Evolutionary conservation across 2,329 filamentous ascomycete genomes (phyloP).

Genomic region (Plectosphaerella cucumerina): DNA sequence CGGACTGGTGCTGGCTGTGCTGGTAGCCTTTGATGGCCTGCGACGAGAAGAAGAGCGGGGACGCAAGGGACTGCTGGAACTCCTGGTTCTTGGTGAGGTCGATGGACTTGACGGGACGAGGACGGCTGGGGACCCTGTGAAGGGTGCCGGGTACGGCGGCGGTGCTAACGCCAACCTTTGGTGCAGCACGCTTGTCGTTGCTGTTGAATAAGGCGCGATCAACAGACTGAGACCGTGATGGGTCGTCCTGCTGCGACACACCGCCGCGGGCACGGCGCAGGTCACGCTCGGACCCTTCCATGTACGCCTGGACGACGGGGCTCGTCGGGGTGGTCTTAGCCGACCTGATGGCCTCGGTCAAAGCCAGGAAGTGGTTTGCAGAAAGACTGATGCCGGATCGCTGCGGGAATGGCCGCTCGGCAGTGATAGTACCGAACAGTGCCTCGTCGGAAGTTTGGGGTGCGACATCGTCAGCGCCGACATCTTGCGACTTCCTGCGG

Average conservation of each 20-base stretch:
- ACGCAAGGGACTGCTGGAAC: slow-evolving; percentile 22
- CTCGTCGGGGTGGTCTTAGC: slow-evolving; percentile 23
- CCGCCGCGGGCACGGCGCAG: slow-evolving; percentile 29
- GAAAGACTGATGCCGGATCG: slow-evolving; percentile 1
- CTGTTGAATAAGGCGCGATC: slow-evolving; percentile 58
- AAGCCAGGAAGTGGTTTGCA: slow-evolving; percentile 37
- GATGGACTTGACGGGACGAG: slow-evolving; percentile 41
- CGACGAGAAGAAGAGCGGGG: slow-evolving; percentile 34
- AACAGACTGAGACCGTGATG: slow-evolving; percentile 55
- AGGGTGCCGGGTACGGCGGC: slow-evolving; percentile 58
- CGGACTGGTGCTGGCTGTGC: slow-evolving; percentile 38
- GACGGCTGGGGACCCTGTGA: slow-evolving; percentile 34
- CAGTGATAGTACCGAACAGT: slow-evolving; percentile 4
- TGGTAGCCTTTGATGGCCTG: slow-evolving; percentile 35
- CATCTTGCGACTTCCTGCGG: not conserved
- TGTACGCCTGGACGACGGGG: slow-evolving; percentile 27
- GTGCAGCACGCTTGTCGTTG: slow-evolving; percentile 59
- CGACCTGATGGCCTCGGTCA: slow-evolving; percentile 24
- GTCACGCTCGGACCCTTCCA: slow-evolving; percentile 38
- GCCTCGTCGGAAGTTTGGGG: not conserved
- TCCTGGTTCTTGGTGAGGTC: slow-evolving; percentile 28
- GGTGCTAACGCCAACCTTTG: slow-evolving; percentile 61
- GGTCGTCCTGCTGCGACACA: slow-evolving; percentile 40
- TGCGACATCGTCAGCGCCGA: not conserved
- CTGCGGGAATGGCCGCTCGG: not conserved